Base-by-base conservation (phyloP, 139 green algal species). In the Zygnema circumcarinatum region DNA sequence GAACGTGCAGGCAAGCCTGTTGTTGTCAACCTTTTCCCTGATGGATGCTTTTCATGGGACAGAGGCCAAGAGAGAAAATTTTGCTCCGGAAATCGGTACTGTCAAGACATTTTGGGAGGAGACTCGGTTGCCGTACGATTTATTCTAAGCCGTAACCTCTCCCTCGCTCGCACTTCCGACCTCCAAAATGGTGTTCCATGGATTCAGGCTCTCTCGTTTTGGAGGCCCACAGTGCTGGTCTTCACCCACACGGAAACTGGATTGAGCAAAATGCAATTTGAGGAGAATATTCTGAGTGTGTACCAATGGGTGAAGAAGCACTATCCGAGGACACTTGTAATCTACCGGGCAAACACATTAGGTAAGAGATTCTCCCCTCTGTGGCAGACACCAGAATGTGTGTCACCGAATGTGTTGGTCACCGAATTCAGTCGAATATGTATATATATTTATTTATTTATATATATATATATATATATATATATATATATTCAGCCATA, bases 401-500 rank as follows among this genome's bases (percentile, higher is more conserved):
- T 16, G 47, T 62, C 47, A 16, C 47, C 47, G 7, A 25, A 7
- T 7, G 7, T 16, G 7, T 16, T 62, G 7, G 7, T 16, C 47
- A 7, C 16, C 47, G 7, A 25, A 25, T 16, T 62, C 47, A 62
- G 7, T 62, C 47, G 47, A 62, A 62, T 62, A 62, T 62, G 16
- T 62, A 62, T 62, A 62, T 62, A 62, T 62, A 62, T 62, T 25
- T 62, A 62, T 62, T 25, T 62, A 62, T 62, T 25, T 62, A 62
- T 62, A 62, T 62, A 62, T 62, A 62, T 62, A 62, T 62, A 62
- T 62, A 62, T 62, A 62, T 62, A 62, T 62, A 62, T 62, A 62
- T 62, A 62, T 62, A 62, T 62, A 62, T 62, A 62, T 62, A 62
- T 62, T 25, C 16, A 62, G 7, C 7, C 16, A 62, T 62, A 62